Evolutionary conservation across 495 filamentous ascomycete genomes (phyloP).

Genomic region (Hypoxylon rickii): DNA sequence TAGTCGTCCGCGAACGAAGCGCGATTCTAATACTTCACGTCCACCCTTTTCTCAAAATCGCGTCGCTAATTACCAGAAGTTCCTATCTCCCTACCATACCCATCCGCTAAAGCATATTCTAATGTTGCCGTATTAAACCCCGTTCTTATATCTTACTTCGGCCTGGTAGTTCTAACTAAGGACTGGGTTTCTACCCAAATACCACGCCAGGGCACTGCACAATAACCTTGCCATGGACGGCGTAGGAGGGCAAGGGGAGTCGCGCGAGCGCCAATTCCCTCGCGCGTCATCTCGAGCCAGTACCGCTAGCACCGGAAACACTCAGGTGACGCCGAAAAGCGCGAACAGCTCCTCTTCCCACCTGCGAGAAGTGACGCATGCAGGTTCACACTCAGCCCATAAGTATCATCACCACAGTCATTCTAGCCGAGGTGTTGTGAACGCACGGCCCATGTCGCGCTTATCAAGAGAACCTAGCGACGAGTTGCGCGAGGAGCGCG

Average conservation of each 20-base stretch:
- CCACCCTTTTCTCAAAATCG: no score
- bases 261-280: slow-evolving; percentile 38
- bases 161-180: no score
- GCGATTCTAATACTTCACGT: no score
- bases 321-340: slow-evolving; percentile 45
- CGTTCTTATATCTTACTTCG: no score
- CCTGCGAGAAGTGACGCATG: slow-evolving; percentile 26
- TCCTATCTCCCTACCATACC: no score
- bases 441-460: slow-evolving; percentile 36
- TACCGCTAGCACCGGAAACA: slow-evolving; percentile 45
- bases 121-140: no score
- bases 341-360: slow-evolving; percentile 42
- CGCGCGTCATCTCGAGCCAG: slow-evolving; percentile 48
- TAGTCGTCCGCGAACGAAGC: no score
- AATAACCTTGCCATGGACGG: slow-evolving; percentile 25
- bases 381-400: slow-evolving; percentile 31
- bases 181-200: no score
- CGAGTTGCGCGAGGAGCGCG: slow-evolving; percentile 35
- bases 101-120: no score
- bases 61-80: neutral
- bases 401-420: slow-evolving; percentile 40
- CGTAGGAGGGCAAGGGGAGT: slow-evolving; percentile 20
- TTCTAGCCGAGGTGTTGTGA: slow-evolving; percentile 16
- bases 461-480: slow-evolving; percentile 40
- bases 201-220: neutral